Base-by-base conservation (phyloP, 208 protist species). In the Leishmania tarentolae region DNA sequence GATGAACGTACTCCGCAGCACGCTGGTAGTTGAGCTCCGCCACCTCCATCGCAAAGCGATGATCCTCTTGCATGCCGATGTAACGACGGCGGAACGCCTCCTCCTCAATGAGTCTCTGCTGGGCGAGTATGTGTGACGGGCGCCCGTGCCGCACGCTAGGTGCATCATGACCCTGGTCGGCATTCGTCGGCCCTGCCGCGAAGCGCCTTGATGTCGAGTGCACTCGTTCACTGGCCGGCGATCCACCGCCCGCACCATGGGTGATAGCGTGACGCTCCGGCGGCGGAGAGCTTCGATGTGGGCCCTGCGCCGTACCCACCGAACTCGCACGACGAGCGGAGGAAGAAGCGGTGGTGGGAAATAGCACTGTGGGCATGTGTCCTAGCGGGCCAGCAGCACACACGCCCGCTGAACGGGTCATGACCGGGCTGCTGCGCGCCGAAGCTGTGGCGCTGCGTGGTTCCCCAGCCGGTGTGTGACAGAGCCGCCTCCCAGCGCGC, bases 11-110 rank as follows among this genome's bases (percentile, higher is more conserved):
- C 13, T 72, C 24, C 44, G 80, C 77, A 5, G 81, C 81, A 7
- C 81, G 75, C 11, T n/a, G 42, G 63, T 83, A 82, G 56, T 89
- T 80, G 28, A 87, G 52, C 74, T 89, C 86, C 42, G 79, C 78
- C 76, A 86, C 6, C 77, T 80, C 69, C 0, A 77, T 69, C 35
- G 73, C 57, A 40, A 84, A 84, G 42, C 13, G 56, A 57, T 89
- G 86, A 21, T 81, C 79, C 65, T 80, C 79, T 61, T 80, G 65
- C 86, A 86, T 80, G 9, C 59, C 37, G 9, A 89, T 79, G 24
- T 85, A 75, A n/a, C 76, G 78, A 15, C 86, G 86, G 15, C 75
- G 80, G 40, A 89, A 82, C 6, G 50, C 72, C 75, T 89, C 86
- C 69, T 83, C 86, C 17, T 83, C 65, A 17, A 86, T 3, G 21